Base-by-base conservation (phyloP, 768 basidiomycete species). In the Pisolithus sp. region DNA sequence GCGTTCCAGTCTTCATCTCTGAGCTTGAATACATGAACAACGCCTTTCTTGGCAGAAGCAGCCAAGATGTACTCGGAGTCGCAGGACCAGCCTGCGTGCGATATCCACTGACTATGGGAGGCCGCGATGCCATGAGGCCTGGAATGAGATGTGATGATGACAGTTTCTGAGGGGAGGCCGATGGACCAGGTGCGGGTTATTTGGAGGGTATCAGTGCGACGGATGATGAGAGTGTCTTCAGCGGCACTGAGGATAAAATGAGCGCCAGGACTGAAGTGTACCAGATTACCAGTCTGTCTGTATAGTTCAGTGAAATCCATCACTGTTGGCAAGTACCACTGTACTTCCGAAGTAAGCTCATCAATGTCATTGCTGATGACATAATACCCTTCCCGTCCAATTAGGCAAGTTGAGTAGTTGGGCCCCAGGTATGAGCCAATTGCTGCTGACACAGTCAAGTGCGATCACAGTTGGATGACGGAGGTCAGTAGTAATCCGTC, bases 271-370 rank as follows among this genome's bases (percentile, higher is more conserved):
- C 92, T 94, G 72, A 92, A 93, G 17, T 76, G 65, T 53, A 89
- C 88, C 40, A 89, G 78, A n/a, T 69, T 76, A 7, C 73, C 68
- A 5, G 88, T 78, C 46, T 90, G 89, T 55, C 78, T 80, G 76
- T 91, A 92, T 55, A 88, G 76, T 64, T 92, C 87, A 18, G 90
- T 92, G 62, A 92, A 92, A 68, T 93, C 89, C 88, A 90, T 89
- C 40, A 26, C 26, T 26, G 26, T 26, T 7, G 26, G 26, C 26
- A 26, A 26, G 26, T 26, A 26, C 24, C 20, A 17, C 34, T 34
- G 4, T 13, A 9, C 2, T 30, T 8, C 30, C 30, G 30, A 30
- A 1, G 30, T 1, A 10, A 9, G 10, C 6, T 26, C 3, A 26
- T 26, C 7, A 26, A 8, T 9, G 30, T 31, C 34, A 34, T 34